Evolutionary conservation across 805 yeast species (phyloP).

Genomic region (Isabelozyma heimii): DNA sequence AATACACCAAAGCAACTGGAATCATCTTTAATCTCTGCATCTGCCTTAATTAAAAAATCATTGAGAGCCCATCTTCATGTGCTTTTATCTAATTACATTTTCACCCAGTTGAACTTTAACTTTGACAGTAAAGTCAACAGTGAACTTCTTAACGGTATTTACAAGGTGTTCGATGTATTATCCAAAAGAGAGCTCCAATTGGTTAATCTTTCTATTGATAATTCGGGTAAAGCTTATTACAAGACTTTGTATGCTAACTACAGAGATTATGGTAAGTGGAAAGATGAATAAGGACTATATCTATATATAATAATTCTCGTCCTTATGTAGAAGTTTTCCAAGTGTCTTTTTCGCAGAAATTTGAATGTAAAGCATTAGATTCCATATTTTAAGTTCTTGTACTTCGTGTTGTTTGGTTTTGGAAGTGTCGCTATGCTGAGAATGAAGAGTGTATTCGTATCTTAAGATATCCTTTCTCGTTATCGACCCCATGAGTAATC

Average conservation of each 20-base stretch:
- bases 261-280: constrained; percentile 80
- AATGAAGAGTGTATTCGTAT: constrained; percentile 47
- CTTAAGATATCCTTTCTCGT: constrained; percentile 81
- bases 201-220: constrained; percentile 64
- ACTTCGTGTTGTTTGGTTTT: constrained; percentile 13
- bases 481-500: constrained; percentile 66
- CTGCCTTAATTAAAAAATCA: constrained; percentile 53
- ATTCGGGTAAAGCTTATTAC: constrained; percentile 66
- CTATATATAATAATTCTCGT: constrained; percentile 23
- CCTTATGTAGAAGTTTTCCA: constrained; percentile 29
- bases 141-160: constrained; percentile 54
- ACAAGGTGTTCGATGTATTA: constrained; percentile 63
- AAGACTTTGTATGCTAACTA: constrained; percentile 69
- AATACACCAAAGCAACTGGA: constrained; percentile 25
- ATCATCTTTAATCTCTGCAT: constrained; percentile 49
- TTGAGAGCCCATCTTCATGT: constrained; percentile 64
- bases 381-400: constrained; percentile 37
- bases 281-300: constrained; percentile 39
- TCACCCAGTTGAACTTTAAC: constrained; percentile 47
- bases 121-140: constrained; percentile 47
- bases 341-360: constrained; percentile 17
- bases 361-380: constrained; percentile 18
- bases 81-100: constrained; percentile 57
- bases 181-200: constrained; percentile 64
- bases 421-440: constrained; percentile 10